Evolutionary conservation across 192 early-diverging fungal species (phyloP).

Genomic region (Jimgerdemannia lactiflua): DNA sequence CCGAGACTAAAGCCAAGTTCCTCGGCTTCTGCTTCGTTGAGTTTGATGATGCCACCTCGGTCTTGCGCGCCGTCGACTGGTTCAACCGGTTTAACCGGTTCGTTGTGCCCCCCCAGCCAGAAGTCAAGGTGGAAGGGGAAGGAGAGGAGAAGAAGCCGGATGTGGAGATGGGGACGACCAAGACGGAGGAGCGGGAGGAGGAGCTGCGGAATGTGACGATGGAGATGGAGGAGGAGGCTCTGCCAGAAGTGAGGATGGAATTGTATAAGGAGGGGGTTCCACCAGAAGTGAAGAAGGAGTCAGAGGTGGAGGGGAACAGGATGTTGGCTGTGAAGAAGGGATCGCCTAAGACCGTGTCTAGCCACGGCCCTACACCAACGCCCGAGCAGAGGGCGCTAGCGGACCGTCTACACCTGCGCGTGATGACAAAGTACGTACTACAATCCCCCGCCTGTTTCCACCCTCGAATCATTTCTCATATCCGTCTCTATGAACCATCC

Average conservation of each 20-base stretch:
- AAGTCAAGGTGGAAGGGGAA: no score
- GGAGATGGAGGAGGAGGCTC: no score
- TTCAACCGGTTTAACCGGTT: not conserved
- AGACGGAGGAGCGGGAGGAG: not conserved
- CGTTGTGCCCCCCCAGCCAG: no score
- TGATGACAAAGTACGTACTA: constrained; percentile 24
- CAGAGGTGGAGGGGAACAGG: not conserved
- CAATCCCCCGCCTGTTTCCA: not conserved
- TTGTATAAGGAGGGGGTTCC: not conserved
- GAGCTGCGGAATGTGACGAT: not conserved
- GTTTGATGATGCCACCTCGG: constrained; percentile 11
- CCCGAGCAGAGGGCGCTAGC: not conserved
- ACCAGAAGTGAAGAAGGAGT: not conserved
- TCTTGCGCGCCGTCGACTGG: constrained; percentile 11
- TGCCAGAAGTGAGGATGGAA: no score
- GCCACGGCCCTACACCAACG: not conserved
- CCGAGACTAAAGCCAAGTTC: not conserved
- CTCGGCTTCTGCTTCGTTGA: constrained; percentile 26
- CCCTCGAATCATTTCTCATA: no score
- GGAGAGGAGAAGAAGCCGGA: no score
- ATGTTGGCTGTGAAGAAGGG: no score
- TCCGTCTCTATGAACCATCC: not conserved
- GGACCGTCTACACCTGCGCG: constrained; percentile 3
- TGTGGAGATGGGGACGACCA: not conserved
- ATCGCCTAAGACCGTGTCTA: no score